Evolutionary conservation across 768 basidiomycete genomes (phyloP), one percentile per base, ranked within the genome.

Genomic region (Porpolomopsis calyptriformis): DNA sequence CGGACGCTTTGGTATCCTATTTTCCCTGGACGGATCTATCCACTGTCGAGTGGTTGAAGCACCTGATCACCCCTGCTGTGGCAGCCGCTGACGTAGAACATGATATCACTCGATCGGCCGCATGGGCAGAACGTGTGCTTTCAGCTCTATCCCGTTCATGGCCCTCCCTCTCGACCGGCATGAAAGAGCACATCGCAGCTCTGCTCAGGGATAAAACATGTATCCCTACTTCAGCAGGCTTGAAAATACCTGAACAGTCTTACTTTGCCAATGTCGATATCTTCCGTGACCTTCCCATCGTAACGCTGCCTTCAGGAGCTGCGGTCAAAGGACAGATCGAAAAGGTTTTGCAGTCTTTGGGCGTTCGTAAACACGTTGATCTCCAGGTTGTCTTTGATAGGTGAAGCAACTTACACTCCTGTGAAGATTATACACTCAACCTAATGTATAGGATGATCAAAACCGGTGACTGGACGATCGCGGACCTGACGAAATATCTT

Each of bases 301-400:
- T 92, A 4, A 73, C 67, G 1, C 65, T 96, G 37, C 74, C 87
- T 1, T 85, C 82, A 4, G 78, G 76, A 2, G 54, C 65, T 1
- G 44, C 59, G 0, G 67, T 92, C 52, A 90, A 85, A 58, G 82
- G 81, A 1, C 62, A 69, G 4, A 58, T 89, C 52, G 90, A 93
- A 57, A 82, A 76, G 51, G 60, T 89, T 2, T 62, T 91, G 4
- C 67, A 76, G 23, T 74, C 72, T 1, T 64, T 97, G 0, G 94
- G 91, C 9, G 88, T 97, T 9, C 76, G 90, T 14, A 88, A 80
- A 58, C 91, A 93, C 52, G 90, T 97, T 5, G 87, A 97, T 49
- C 70, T 97, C 1, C 92, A 97, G 60, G 68, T 96, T 2, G 74
- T 99, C n/a, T 99, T 99, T 58, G 77, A 84, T 45, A 73, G 92